A percentile compares a stretch with the other conserved stretches of the same genome.
Evolutionary conservation across 331 rosid species (phyloP).

Genomic region (Quercus lobata): DNA sequence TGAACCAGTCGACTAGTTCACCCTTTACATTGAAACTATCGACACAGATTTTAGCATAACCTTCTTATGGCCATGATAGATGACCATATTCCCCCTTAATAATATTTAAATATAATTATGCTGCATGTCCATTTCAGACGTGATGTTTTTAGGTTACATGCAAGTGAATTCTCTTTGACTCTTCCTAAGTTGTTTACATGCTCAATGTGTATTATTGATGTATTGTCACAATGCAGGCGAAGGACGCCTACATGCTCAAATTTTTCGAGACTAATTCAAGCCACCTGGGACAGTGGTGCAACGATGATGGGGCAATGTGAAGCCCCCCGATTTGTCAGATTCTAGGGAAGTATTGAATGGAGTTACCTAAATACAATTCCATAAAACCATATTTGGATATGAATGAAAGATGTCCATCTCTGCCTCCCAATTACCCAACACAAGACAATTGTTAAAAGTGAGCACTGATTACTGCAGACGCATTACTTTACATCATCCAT

Average conservation of each 20-base stretch:
- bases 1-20: no score
- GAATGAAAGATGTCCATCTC: conserved; percentile 94
- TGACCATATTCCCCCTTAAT: no score
- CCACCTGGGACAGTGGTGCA: conserved; percentile 87
- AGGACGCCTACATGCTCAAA: conserved; percentile 86
- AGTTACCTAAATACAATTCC: conserved; percentile 72
- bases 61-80: no score
- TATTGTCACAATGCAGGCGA: conserved; percentile 56
- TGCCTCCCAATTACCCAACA: conserved; percentile 71
- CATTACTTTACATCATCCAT: no score
- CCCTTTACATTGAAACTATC: no score
- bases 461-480: no score
- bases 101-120: neutral
- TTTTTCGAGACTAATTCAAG: conserved; percentile 76
- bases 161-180: neutral
- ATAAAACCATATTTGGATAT: conserved; percentile 69
- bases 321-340: conserved; percentile 94
- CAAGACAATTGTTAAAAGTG: neutral
- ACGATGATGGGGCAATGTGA: conserved; percentile 68
- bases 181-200: neutral
- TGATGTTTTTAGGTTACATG: neutral
- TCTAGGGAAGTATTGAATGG: conserved; percentile 80
- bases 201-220: neutral
- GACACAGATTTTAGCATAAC: no score
- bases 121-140: neutral